Conservation (phyloP, 1,284 basidiomycete species). For the Fereydounia khargensis region DNA sequence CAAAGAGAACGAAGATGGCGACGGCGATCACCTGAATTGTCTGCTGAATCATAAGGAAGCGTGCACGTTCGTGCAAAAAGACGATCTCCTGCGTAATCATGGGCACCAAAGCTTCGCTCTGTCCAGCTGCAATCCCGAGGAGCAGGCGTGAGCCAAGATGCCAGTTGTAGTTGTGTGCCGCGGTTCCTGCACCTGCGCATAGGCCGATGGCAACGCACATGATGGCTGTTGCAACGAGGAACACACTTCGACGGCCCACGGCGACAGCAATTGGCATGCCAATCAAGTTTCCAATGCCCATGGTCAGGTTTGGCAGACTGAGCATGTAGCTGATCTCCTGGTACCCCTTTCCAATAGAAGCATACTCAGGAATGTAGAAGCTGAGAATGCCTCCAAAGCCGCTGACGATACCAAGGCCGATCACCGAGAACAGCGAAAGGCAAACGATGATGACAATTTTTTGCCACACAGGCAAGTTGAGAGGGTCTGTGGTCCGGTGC, state of each 20-base stretch:
- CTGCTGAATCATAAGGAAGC: constrained; percentile 9
- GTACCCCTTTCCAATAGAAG: constrained; percentile 6
- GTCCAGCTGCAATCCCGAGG: constrained; percentile 6
- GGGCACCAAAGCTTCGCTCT: constrained; percentile 7
- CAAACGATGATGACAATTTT: constrained; percentile 2
- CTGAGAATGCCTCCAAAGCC: constrained; percentile 6
- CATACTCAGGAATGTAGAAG: constrained; percentile 9
- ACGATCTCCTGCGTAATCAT: constrained; percentile 11
- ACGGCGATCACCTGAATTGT: constrained; percentile 8
- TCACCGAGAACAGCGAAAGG: constrained; percentile 8
- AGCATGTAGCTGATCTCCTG: constrained; percentile 7
- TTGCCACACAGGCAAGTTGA: constrained; percentile 8
- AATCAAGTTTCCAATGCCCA: constrained; percentile 8
- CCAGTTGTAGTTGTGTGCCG: constrained; percentile 1
- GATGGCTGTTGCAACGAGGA: constrained; percentile 7
- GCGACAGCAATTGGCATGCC: constrained; percentile 7
- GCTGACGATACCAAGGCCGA: constrained; percentile 5
- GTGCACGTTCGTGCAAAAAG: constrained; percentile 6
- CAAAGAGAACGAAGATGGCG: constrained; percentile 6
- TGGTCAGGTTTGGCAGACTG: constrained; percentile 7
- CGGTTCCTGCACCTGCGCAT: constrained; percentile 3
- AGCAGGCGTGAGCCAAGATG: constrained; percentile 4
- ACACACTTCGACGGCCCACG: constrained; percentile 6
- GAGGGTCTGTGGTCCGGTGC: no score
- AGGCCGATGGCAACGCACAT: constrained; percentile 6